Percentiles rank a stretch among this genome's conserved stretches.
Evolutionary conservation across 2,329 filamentous ascomycete species (phyloP).

Genomic region (Colletotrichum chrysophilum): DNA sequence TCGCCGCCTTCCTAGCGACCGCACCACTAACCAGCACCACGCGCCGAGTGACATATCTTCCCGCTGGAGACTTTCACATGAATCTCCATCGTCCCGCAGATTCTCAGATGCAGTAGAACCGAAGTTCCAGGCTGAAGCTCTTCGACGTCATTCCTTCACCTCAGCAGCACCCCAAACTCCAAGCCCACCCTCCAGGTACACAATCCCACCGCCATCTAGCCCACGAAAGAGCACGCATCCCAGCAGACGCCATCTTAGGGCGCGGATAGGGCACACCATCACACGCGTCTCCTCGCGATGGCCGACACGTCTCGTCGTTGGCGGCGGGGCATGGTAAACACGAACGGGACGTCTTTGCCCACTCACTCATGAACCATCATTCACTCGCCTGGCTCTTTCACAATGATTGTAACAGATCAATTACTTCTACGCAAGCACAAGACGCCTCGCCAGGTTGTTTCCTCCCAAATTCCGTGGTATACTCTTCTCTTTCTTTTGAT

Average conservation of each 20-base stretch:
- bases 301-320: background rate
- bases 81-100: background rate
- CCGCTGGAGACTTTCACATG: background rate
- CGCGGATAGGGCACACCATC: slow-evolving; percentile 1
- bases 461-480: slow-evolving; percentile 2
- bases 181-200: background rate
- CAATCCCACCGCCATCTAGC: background rate
- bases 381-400: rapidly evolving
- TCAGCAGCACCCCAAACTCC: background rate
- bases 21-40: background rate
- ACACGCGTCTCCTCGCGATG: slow-evolving; percentile 1
- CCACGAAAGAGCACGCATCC: background rate
- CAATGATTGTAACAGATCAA: background rate
- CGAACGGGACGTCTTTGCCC: background rate
- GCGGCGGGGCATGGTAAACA: background rate
- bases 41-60: background rate
- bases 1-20: background rate
- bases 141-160: background rate
- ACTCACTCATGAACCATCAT: background rate
- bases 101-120: rapidly evolving
- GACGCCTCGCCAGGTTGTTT: slow-evolving; percentile 13
- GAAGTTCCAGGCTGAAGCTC: rapidly evolving
- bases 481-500: background rate
- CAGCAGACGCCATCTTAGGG: background rate
- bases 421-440: slow-evolving; percentile 14